These are phyloP conservation scores for Plasmodium malariae DNA, from an alignment of 169 alveolate species.

Conservation along the genomic window DNA sequence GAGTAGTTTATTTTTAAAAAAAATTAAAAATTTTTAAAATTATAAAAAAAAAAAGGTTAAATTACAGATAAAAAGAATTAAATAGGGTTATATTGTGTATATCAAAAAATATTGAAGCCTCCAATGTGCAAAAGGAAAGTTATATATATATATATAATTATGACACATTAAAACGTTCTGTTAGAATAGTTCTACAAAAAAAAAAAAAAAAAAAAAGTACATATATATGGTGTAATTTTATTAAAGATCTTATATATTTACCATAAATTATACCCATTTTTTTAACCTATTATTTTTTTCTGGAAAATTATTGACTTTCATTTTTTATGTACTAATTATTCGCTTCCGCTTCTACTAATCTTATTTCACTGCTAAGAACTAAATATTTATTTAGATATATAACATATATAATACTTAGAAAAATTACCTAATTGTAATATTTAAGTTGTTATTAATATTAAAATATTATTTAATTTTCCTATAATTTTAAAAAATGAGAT, in stretches of 20 bases:
- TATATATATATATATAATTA: slow-evolving; percentile 10
- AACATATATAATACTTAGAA: not conserved
- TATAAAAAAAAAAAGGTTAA: not conserved
- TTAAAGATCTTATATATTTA: not conserved
- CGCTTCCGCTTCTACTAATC: not conserved
- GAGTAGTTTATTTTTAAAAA: not conserved
- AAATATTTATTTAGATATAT: not conserved
- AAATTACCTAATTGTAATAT: not conserved
- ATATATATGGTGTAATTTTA: too few relatives aligned
- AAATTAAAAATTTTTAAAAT: not conserved
- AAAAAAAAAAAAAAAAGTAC: not conserved
- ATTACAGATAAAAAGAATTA: slow-evolving; percentile 7
- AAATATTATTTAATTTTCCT: not conserved
- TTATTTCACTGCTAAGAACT: not conserved
- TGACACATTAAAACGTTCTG: not conserved
- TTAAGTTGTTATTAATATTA: not conserved
- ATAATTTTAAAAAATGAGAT: not conserved
- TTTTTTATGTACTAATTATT: not conserved
- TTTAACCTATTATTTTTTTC: not conserved
- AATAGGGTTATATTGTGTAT: not conserved
- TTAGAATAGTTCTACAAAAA: slow-evolving; percentile 8
- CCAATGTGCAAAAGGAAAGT: not conserved
- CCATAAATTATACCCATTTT: not conserved
- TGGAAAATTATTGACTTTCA: not conserved
- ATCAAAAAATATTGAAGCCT: not conserved